Evolutionary conservation across 179 eudicot species (phyloP).

Genomic region (Silene coronaria): DNA sequence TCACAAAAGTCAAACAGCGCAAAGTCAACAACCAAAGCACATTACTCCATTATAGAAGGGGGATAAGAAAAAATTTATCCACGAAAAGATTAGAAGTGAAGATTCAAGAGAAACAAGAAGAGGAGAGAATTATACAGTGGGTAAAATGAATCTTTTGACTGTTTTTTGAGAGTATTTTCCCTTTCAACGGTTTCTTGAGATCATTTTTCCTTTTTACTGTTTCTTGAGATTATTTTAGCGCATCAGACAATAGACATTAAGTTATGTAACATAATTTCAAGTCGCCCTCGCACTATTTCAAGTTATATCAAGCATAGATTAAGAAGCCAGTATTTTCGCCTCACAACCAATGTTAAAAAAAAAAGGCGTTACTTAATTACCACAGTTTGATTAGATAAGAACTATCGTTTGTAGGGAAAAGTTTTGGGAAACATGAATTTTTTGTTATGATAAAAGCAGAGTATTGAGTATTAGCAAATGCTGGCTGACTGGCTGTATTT

Average conservation of each 20-base stretch:
- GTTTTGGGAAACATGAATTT: not conserved
- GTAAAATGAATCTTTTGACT: not conserved
- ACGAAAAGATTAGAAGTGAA: not conserved
- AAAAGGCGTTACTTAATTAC: not conserved
- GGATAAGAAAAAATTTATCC: not conserved
- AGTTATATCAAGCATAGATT: no score
- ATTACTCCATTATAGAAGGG: not conserved
- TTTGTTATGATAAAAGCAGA: no score
- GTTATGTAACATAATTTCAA: no score
- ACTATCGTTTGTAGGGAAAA: not conserved
- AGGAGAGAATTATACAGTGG: not conserved
- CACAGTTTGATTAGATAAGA: no score
- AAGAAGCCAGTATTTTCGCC: no score
- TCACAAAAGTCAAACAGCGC: not conserved
- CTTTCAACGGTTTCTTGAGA: not conserved
- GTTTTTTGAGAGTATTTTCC: not conserved
- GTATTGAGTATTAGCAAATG: not conserved
- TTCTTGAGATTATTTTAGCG: not conserved
- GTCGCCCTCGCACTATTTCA: no score
- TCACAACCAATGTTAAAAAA: no score
- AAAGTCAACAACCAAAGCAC: not conserved
- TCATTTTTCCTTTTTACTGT: not conserved
- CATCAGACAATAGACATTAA: no score
- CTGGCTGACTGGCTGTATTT: not conserved
- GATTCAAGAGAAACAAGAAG: not conserved